Evolutionary conservation across 129 eudicot species (phyloP), one percentile per base, ranked within the genome.

Genomic region (Flaveria ramosissima): DNA sequence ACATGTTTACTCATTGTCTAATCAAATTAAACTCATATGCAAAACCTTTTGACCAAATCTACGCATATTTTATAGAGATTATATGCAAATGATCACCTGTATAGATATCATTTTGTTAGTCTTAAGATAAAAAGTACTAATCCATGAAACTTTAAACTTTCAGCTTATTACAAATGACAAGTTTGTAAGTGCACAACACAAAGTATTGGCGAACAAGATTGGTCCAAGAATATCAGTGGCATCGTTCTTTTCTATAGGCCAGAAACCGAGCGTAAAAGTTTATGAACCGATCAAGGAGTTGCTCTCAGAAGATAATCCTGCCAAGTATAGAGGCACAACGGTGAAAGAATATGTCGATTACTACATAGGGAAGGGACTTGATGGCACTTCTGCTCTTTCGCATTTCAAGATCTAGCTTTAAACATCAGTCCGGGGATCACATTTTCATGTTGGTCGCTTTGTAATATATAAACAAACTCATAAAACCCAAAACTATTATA

Each of bases 221-320:
- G 88, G 91, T 46, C 89, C 91, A 9, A 88, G 93, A 75, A 76
- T 86, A 19, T 88, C 91, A 1, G 81, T 86, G 27, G 93, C 91
- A 2, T 61, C 79, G 6, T 90, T 88, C 84, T 70, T 88, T 63
- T 23, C 52, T 3, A 78, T 83, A 1, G 85, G 72, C 32, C 0
- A 7, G 19, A 2, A 21, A 36, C 67, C 68, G 27, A 39, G 83
- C 0, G 14, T 69, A 2, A 85, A 76, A 60, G 14, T 71, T 16
- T 84, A 70, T 73, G 89, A 76, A 27, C 96, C 92, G 0, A 90
- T 90, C 12, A 69, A 80, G 36, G 93, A 90, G 82, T 62, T 85
- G 53, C 9, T 86, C 20, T 84, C 91, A 1, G 84, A 84, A 57
- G 86, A 85, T 3, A 78, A 86, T 76, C 90, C 85, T 0, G 80